Base-by-base conservation (phyloP, 2,329 filamentous ascomycete genomes). In the Thielaviopsis euricoi region DNA sequence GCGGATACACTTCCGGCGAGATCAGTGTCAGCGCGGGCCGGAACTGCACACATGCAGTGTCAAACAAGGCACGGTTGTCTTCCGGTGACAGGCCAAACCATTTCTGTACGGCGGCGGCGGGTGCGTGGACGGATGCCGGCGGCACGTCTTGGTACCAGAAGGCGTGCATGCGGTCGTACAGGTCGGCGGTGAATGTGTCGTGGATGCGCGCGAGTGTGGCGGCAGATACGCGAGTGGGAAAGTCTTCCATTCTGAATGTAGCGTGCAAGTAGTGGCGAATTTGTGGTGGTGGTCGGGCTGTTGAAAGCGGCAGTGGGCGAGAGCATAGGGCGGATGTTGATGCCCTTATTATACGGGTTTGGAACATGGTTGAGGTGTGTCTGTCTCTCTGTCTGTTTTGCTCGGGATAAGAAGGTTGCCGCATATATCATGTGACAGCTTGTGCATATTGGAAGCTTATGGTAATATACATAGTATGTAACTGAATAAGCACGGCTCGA, bases 1-100 rank as follows among this genome's bases (percentile, higher is more conserved):
- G 64, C 2, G 66, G 62, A 3, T 72, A 72, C 21, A 43, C 25
- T 37, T 51, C 48, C 21, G 54, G 60, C 12, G 46, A 19, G 26
- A 55, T 40, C 10, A 52, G 23, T 13, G 54, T 23, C 25, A 59
- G 52, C 37, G 46, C 51, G 19, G 50, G n/a, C 26, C 43, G 19
- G 48, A 56, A 51, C n/a, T 48, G 46, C 12, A 4, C n/a, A 54
- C 60, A 61, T 6, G 23, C 26, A 43, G 55, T 21, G 53, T 62
- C 61, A 25, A 61, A 61, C 19, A 37, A 26, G 13, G 49, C 26
- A 12, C 29, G 48, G 15, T 61, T 57, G 12, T 23, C 19, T 33
- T 25, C 50, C 21, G 53, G 15, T 21, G 15, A 19, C n/a, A 59
- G 7, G 51, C 57, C 59, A 51, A 62, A 62, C 61, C 61, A 62